Evolutionary conservation across 495 filamentous ascomycete genomes (phyloP), one percentile per base, ranked within the genome.

Genomic region (Xylaria cubensis): DNA sequence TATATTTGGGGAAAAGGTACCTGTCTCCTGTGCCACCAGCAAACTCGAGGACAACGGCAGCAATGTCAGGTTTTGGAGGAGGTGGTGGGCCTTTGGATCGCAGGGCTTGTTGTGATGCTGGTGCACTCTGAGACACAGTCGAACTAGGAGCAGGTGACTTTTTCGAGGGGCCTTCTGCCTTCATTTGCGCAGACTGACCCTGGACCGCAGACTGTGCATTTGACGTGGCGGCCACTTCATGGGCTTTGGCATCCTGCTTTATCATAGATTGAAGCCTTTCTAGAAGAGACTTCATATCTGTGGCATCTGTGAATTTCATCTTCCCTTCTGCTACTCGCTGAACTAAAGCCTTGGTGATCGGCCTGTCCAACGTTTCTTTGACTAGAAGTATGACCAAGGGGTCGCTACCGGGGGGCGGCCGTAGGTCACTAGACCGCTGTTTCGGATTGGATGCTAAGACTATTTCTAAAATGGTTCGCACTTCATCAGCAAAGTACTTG

Each of bases 1-100:
- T 91, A 76, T 93, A 88, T 78, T 93, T 94, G 0, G 96, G 96
- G 77, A 99, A 96, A 24, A 95, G 79, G 77, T 94, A 98, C 24
- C 95, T 90, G 77, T 98, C 96, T 12, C 94, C 94, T 10, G 89
- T 91, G 41, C 91, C 89, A 63, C 91, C 90, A 2, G 89, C 86
- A 74, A 97, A 97, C 77, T 97, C 95, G 67, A 99, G 92, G 12
- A 95, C 89, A 3, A 97, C 85, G 19, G 92, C 88, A 48, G 89
- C 88, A 77, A 91, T 90, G 74, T 92, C 89, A 8, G 90, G 83
- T 66, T 90, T 88, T 6, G 82, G 81, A 19, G 81, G 80, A 36
- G 85, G 80, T 0, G 86, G 88, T 0, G 86, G 88, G 7, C 86
- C 87, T 71, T 85, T 89, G 36, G 86, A 87, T 24, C 83, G 84